Evolutionary conservation across 2,329 filamentous ascomycete species (phyloP), one percentile per base, ranked within the genome.

Genomic region (Cladophialophora yegresii): DNA sequence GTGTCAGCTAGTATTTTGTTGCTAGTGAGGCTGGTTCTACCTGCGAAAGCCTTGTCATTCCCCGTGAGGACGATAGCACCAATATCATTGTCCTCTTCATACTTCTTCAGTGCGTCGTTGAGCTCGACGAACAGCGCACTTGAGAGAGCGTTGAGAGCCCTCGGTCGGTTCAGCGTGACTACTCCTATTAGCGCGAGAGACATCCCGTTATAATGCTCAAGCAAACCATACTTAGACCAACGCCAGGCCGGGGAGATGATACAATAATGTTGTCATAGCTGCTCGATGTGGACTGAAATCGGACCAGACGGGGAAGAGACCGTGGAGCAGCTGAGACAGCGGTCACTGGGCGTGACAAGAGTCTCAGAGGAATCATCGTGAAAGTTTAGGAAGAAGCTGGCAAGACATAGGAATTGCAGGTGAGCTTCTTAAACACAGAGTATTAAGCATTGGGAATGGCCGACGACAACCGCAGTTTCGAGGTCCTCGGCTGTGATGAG

Each of bases 131-230:
- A 96, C 57, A 99, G 87, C 9, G 93, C 92, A 6, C 91, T 95
- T 79, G 85, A 93, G 69, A 99, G 87, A 53, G 95, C 95, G 77
- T 99, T 99, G 74, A 96, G 87, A 51, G 93, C 92, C 83, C 96
- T 96, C 68, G 95, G 95, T 51, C 95, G 90, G 84, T 96, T 92
- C 70, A 99, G 83, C 13, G 92, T 95, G 74, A 98, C 93, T 61
- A 20, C 13, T 12, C 12, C 5, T 23, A 47, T 67, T 50, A 67
- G 64, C 54, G 20, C 47, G 22, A 7, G 8, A 53, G 33, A 22
- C 40, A 23, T 7, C 28, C 28, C 23, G 51, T 23, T 49, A 51
- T 54, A 45, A 60, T 56, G 5, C 16, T 59, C 13, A 28, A 16
- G 30, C 3, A 9, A 51, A 22, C 20, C 81, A 68, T 83, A 96